Evolutionary conservation across 371 early-diverging fungal genomes (phyloP).

Genomic region (Syncephalastrum sp.): DNA sequence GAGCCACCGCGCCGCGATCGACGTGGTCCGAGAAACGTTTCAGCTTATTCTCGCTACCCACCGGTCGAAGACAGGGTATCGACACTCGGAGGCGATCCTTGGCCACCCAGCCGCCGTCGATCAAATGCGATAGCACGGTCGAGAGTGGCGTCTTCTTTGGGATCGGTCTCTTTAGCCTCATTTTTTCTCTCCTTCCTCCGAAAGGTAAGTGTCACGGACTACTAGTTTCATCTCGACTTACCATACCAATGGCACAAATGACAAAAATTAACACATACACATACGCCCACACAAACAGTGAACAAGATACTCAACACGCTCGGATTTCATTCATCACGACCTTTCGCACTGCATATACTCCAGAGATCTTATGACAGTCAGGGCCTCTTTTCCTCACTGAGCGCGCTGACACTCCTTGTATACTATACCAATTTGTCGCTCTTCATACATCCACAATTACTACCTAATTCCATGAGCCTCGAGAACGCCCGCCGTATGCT

Average conservation of each 20-base stretch:
- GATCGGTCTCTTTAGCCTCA: slow-evolving; percentile 42
- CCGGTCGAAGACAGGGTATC: slow-evolving; percentile 19
- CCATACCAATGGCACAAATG: background rate
- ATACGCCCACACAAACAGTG: slow-evolving; percentile 16
- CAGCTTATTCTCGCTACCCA: slow-evolving; percentile 20
- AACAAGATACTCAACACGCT: slow-evolving; percentile 44
- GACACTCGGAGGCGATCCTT: slow-evolving; percentile 6
- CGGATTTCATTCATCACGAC: slow-evolving; percentile 50
- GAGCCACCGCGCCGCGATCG: slow-evolving; percentile 6
- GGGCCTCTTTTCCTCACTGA: slow-evolving; percentile 41
- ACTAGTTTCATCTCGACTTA: background rate
- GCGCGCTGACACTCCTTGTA: slow-evolving; percentile 38
- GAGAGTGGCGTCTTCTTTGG: slow-evolving; percentile 51
- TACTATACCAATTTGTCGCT: slow-evolving; percentile 50
- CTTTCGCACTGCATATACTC: slow-evolving; percentile 44
- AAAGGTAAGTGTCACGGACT: slow-evolving; percentile 24
- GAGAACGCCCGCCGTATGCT: slow-evolving; percentile 32
- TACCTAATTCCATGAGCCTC: slow-evolving; percentile 37
- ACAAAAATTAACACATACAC: background rate
- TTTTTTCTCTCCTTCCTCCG: slow-evolving; percentile 49
- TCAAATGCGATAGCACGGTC: slow-evolving; percentile 17
- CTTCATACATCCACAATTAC: slow-evolving; percentile 43
- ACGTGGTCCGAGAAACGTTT: slow-evolving; percentile 30
- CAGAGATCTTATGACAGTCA: slow-evolving; percentile 34
- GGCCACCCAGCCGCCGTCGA: background rate